These are phyloP conservation scores for Fusarium verticillioides DNA, from an alignment of 2,329 filamentous ascomycete genomes.

Conservation along the genomic window DNA sequence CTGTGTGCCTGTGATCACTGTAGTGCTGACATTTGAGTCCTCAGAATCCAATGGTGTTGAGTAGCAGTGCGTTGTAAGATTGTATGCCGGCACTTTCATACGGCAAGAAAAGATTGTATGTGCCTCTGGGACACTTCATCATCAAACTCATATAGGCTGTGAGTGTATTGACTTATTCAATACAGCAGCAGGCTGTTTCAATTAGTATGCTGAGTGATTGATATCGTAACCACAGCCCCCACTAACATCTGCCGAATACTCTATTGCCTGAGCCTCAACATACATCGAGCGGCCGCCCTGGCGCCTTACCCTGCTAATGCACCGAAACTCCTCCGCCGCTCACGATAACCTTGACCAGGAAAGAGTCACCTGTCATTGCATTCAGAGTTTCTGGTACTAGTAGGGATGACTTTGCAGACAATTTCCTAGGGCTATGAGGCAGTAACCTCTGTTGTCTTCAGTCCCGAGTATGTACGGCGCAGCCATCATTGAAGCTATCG, in stretches of 20 bases:
- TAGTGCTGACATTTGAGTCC: background rate
- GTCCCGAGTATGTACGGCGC: background rate
- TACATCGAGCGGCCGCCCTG: background rate
- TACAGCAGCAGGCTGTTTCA: background rate
- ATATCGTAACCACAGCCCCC: background rate
- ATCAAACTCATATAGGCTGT: background rate
- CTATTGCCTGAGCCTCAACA: background rate
- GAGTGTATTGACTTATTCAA: background rate
- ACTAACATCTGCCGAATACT: slow-evolving; percentile 3
- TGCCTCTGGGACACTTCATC: background rate
- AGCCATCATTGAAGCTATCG: background rate
- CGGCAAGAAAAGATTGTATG: background rate
- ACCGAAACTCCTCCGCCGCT: background rate
- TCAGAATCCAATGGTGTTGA: background rate
- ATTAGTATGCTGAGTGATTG: background rate
- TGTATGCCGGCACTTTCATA: background rate
- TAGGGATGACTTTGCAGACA: background rate
- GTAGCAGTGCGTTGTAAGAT: background rate
- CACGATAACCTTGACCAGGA: background rate
- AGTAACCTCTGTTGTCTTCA: background rate
- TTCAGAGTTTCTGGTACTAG: background rate
- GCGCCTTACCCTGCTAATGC: background rate
- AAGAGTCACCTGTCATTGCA: background rate
- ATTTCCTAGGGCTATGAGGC: background rate
- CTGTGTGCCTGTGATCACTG: background rate